Percentiles rank a stretch among this genome's conserved stretches.
These are phyloP conservation scores for Cercophora sp. DNA, from an alignment of 495 filamentous ascomycete genomes.

Conservation along the genomic window DNA sequence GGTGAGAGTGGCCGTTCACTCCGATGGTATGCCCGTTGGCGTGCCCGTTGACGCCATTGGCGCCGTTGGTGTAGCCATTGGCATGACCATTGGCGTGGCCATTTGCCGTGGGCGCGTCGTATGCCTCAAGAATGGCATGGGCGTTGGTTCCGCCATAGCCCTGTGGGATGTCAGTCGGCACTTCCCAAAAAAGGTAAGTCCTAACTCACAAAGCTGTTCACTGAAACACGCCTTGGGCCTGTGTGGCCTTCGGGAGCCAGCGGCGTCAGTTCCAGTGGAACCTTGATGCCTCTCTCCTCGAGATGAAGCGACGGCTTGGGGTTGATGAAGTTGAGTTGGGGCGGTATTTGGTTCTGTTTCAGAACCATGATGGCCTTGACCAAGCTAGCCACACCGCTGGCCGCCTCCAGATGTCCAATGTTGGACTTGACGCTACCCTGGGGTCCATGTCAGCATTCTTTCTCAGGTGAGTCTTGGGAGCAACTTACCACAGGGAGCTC, in stretches of 20 bases:
- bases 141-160: conserved; percentile 17
- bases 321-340: conserved; percentile 43
- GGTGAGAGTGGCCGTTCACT: too few species aligned
- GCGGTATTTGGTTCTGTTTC: conserved; percentile 46
- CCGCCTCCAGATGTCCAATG: conserved; percentile 53
- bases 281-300: conserved; percentile 20
- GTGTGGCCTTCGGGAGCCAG: neutral
- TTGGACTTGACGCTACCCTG: conserved; percentile 51
- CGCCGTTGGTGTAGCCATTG: conserved; percentile 1
- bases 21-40: too few species aligned
- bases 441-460: conserved; percentile 13
- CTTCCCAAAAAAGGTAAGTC: neutral
- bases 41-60: conserved; percentile 21
- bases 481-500: too few species aligned
- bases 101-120: conserved; percentile 8
- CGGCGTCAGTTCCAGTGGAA: neutral
- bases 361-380: conserved; percentile 47
- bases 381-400: conserved; percentile 47
- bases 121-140: conserved; percentile 12
- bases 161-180: conserved; percentile 13
- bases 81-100: neutral
- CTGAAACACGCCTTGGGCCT: too few species aligned
- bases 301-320: conserved; percentile 40
- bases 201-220: conserved; percentile 8
- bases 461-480: neutral